Percentiles rank a stretch among this genome's conserved stretches.
These are phyloP conservation scores for Pleurotus djamor DNA, from an alignment of 768 basidiomycete genomes.

Conservation along the genomic window DNA sequence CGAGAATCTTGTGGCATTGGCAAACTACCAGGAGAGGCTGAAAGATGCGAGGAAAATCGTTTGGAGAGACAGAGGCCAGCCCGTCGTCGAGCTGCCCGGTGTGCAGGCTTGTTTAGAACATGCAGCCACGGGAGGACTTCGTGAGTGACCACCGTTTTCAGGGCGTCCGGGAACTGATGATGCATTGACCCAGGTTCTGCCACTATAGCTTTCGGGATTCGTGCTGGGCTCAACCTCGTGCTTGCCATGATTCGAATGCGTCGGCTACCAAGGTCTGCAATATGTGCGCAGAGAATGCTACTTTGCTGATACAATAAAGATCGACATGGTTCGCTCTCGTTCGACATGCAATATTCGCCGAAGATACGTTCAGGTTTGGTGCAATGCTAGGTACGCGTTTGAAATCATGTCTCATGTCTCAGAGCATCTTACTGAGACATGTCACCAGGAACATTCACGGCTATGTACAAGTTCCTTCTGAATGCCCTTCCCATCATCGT, in stretches of 20 bases:
- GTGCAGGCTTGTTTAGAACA: slow-evolving; percentile 69
- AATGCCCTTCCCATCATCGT: slow-evolving; percentile 76
- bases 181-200: slow-evolving; percentile 34
- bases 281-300: not conserved
- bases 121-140: slow-evolving; percentile 64
- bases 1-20: slow-evolving; percentile 81
- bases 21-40: slow-evolving; percentile 78
- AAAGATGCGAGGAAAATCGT: slow-evolving; percentile 75
- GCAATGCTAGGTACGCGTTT: slow-evolving; percentile 73
- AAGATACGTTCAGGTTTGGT: slow-evolving; percentile 81
- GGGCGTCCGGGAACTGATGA: not conserved
- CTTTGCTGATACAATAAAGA: slow-evolving; percentile 29
- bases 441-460: slow-evolving; percentile 64
- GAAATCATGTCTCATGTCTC: not conserved
- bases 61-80: slow-evolving; percentile 79
- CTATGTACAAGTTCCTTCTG: slow-evolving; percentile 76
- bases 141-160: slow-evolving; percentile 43
- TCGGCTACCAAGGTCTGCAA: slow-evolving; percentile 54
- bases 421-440: not conserved
- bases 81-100: slow-evolving; percentile 62
- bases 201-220: slow-evolving; percentile 74
- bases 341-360: slow-evolving; percentile 80
- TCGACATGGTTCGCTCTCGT: slow-evolving; percentile 64
- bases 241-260: slow-evolving; percentile 74
- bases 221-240: slow-evolving; percentile 82